Percentiles rank a stretch among this genome's conserved stretches.
These are phyloP conservation scores for Agrocybe pediades DNA, from an alignment of 768 basidiomycete species.

Conservation along the genomic window DNA sequence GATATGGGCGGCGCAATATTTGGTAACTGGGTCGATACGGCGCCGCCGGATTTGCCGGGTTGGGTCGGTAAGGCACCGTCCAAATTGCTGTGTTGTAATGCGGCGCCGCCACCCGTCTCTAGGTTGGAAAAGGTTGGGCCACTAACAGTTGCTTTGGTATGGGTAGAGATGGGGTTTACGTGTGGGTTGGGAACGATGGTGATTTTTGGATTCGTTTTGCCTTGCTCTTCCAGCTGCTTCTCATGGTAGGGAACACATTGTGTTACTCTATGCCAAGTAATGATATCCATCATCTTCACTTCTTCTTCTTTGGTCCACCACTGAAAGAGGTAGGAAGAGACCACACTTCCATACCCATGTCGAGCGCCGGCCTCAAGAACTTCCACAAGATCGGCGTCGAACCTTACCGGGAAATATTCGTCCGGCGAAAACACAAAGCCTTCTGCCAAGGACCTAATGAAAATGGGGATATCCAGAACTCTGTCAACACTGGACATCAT, in stretches of 20 bases:
- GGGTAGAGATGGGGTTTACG: not conserved
- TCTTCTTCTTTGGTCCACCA: not conserved
- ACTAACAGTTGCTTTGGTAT: too few species aligned
- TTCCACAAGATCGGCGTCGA: not conserved
- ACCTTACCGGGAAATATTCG: not conserved
- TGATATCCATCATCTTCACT: not conserved
- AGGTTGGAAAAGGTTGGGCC: too few species aligned
- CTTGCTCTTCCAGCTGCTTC: not conserved
- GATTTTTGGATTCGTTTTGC: not conserved
- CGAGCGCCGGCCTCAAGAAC: not conserved
- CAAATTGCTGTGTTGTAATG: too few species aligned
- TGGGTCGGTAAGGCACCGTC: too few species aligned
- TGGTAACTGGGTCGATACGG: not conserved
- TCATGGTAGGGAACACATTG: not conserved
- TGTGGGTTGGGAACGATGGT: not conserved
- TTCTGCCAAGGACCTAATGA: not conserved
- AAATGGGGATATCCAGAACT: not conserved
- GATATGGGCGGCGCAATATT: not conserved
- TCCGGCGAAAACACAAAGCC: not conserved
- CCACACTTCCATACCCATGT: not conserved
- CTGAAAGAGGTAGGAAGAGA: not conserved
- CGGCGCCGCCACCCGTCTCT: not conserved
- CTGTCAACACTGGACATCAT: not conserved
- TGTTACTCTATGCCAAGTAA: not conserved
- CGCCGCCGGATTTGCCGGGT: too few species aligned